Base-by-base conservation (phyloP, 2,329 filamentous ascomycete species). In the Paraphoma sp. region DNA sequence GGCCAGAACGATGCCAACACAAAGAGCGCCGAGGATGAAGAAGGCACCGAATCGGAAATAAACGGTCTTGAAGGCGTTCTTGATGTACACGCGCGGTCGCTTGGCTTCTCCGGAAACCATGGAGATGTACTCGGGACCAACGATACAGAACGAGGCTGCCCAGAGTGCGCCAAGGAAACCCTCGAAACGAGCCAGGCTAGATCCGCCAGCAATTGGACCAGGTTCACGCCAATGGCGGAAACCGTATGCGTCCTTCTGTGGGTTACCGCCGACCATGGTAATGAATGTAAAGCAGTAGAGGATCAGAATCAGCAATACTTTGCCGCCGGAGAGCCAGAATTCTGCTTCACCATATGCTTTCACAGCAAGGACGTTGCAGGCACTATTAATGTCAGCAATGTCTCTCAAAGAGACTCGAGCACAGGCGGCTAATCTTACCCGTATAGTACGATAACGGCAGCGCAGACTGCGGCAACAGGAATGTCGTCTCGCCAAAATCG, bases 1-100 rank as follows among this genome's bases (percentile, higher is more conserved):
- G 0, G 89, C 89, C 18, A 78, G 59, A 30, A 79, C 73, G 30
- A 82, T 77, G 28, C 80, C 80, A 11, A 79, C 75, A 56, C 75
- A 78, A 14, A 82, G 68, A 6, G 80, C 78, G 17, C 78, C 78
- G 1, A 78, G 71, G 53, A 82, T 78, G 68, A 81, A 82, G 72
- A 82, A 81, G 60, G 78, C 66, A 36, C 75, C 77, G 48, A 82
- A 79, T 49, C 80, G 77, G 63, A 70, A 76, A 68, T 79, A 81
- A 30, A 82, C 76, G 8, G 79, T 80, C 70, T 81, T 82, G 73
- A 80, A 82, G 5, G 80, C 80, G 30, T 72, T 71, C 64, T 80
- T 80, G 67, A 82, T 79, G 68, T 79, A 76, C 44, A 69, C 70
- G n/a, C 80, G 75, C 12, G 80, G 80, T 30, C 75, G 74, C 62